Base-by-base conservation (phyloP, 1,139 yeast genomes). In the Scheffersomyces cryptocercus region DNA sequence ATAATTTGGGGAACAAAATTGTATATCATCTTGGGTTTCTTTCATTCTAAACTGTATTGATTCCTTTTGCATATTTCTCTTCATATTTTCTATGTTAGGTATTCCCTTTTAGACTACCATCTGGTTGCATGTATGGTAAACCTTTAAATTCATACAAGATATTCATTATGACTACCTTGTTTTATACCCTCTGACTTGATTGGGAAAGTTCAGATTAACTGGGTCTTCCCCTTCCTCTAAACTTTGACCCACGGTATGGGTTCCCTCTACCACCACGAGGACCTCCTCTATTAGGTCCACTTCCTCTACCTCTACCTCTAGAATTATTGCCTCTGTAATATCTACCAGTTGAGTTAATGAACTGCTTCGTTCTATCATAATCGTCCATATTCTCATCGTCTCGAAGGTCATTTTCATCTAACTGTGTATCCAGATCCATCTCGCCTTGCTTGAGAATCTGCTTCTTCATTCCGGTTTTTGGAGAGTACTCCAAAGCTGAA, bases 191-290 rank as follows among this genome's bases (percentile, higher is more conserved):
- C 26, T 20, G 26, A 5, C 8, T 20, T 6, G 9, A 20, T 20
- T 20, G 26, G 8, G 26, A 7, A 6, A 20, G 26, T 20, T 6
- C 26, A 20, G 5, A 20, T 20, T 20, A 20, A 20, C 26, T 20
- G 8, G 35, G 35, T 9, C 42, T 45, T 15, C 41, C 46, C 10
- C 51, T 40, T 8, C 55, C 45, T 40, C 54, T 42, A 11, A 43
- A 15, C 39, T 31, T 31, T 10, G 15, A 14, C 2, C 35, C 35
- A n/a, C 35, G 35, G 35, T 14, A 31, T 4, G 35, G 9, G n/a
- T 31, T 47, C 32, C 61, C 58, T 33, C 62, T 44, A 11, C 62
- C 59, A 29, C 61, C 41, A 20, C 26, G 26, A 20, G 26, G 26
- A 13, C 58, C 52, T 28, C 51, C 37, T 37, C 51, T 44, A 43